Conservation (phyloP, 169 alveolate species). For the Plasmodium gaboni region DNA sequence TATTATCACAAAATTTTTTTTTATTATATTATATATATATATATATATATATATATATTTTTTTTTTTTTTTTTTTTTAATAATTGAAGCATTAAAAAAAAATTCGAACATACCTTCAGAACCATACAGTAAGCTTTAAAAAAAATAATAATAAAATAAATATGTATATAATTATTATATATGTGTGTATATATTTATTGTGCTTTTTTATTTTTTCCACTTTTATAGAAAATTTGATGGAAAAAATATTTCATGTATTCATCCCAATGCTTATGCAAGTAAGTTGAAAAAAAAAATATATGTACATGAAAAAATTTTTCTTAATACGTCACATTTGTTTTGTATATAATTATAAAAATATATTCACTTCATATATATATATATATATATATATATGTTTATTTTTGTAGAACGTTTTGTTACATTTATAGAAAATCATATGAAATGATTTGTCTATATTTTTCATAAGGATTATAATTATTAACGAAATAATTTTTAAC, state of each 20-base stretch:
- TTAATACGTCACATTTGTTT: neutral
- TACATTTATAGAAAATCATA: constrained; percentile 49
- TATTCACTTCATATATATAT: neutral
- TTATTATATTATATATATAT: neutral
- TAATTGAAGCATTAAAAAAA: constrained; percentile 38
- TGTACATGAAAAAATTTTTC: neutral
- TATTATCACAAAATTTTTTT: neutral
- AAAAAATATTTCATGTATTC: constrained; percentile 56
- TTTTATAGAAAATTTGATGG: constrained; percentile 42
- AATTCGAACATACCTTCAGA: constrained; percentile 52
- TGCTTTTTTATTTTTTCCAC: neutral
- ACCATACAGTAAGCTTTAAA: constrained; percentile 46
- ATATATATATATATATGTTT: neutral
- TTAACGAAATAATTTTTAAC: too few species aligned
- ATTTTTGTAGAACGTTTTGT: constrained; percentile 49
- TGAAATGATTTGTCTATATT: constrained; percentile 14
- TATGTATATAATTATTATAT: too few species aligned
- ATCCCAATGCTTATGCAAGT: constrained; percentile 65
- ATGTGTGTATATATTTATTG: neutral
- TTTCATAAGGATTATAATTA: too few species aligned
- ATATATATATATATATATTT: neutral
- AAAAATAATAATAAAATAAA: neutral
- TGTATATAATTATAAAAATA: neutral
- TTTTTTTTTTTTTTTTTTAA: neutral
- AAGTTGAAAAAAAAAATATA: neutral